These are phyloP conservation scores for Kluyveromyces starmeri DNA, from an alignment of 805 yeast species.

Conservation along the genomic window DNA sequence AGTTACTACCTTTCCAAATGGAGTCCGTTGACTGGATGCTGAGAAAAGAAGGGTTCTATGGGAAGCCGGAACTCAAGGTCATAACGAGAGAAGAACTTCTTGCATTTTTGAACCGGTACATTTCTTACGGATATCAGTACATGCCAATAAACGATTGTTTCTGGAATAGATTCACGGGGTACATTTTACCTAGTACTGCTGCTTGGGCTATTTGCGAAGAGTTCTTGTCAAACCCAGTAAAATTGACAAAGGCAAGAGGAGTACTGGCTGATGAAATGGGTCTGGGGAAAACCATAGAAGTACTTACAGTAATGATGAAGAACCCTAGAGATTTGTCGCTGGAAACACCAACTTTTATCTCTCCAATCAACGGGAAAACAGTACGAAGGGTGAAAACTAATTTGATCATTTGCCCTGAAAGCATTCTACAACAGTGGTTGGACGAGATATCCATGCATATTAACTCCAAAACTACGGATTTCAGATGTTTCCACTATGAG, in stretches of 20 bases:
- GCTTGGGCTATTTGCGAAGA: constrained; percentile 13
- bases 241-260: constrained; percentile 35
- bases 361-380: constrained; percentile 15
- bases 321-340: constrained; percentile 42
- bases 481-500: constrained; percentile 54
- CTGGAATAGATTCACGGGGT: constrained; percentile 30
- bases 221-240: constrained; percentile 4
- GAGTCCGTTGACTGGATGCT: constrained; percentile 29
- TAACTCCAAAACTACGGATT: constrained; percentile 27
- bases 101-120: constrained; percentile 16
- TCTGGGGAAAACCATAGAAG: constrained; percentile 86
- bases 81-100: constrained; percentile 6
- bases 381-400: constrained; percentile 53
- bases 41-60: constrained; percentile 14
- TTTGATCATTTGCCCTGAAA: constrained; percentile 75
- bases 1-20: constrained; percentile 25
- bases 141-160: constrained; percentile 11
- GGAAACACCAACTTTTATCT: constrained; percentile 9
- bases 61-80: background rate
- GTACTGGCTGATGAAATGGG: constrained; percentile 90
- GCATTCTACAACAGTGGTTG: constrained; percentile 80
- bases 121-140: constrained; percentile 25
- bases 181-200: constrained; percentile 13
- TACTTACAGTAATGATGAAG: constrained; percentile 52
- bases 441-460: constrained; percentile 50